Base-by-base conservation (phyloP, 2,329 filamentous ascomycete species). In the Trichothecium roseum region DNA sequence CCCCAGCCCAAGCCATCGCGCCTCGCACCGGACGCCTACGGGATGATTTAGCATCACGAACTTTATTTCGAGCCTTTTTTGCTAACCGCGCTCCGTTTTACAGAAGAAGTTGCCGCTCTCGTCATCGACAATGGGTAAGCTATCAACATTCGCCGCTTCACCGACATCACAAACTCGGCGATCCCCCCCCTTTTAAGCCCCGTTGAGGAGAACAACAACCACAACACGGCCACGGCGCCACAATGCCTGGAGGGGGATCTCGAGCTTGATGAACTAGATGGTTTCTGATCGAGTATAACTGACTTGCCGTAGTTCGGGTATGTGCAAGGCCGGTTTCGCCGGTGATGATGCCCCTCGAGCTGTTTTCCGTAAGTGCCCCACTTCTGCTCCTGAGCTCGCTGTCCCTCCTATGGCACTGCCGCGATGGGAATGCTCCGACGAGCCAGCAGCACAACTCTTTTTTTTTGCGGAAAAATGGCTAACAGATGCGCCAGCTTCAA, bases 111-210 rank as follows among this genome's bases (percentile, higher is more conserved):
- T 72, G 91, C 91, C 69, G 91, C 91, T 70, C 88, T 98, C 85
- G 91, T 98, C 72, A 96, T 98, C 74, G 91, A 98, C 88, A 98
- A 98, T 96, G 91, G 91, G 91, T 98, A 89, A 85, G 88, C 74
- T 69, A 57, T 38, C 40, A 39, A 36, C 50, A 50, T 49, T 42
- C 42, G 47, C 46, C 54, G 46, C 50, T 52, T 59, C 56, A 56
- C 52, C 52, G 52, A 55, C 56, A 51, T 51, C 51, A 42, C 43
- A 40, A 39, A 37, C 39, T 40, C 28, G 20, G 28, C 35, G 15
- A 30, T 29, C 26, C 35, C 29, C 31, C 35, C 29, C 31, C 35
- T 15, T 35, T 28, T 31, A 28, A 34, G 28, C 24, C 28, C 28
- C 34, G 16, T 24, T 26, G 14, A 24, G 26, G 5, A 17, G 29